phyloP scores from a whole-genome alignment of 345 rosid species.

The Populus tremula region DNA sequence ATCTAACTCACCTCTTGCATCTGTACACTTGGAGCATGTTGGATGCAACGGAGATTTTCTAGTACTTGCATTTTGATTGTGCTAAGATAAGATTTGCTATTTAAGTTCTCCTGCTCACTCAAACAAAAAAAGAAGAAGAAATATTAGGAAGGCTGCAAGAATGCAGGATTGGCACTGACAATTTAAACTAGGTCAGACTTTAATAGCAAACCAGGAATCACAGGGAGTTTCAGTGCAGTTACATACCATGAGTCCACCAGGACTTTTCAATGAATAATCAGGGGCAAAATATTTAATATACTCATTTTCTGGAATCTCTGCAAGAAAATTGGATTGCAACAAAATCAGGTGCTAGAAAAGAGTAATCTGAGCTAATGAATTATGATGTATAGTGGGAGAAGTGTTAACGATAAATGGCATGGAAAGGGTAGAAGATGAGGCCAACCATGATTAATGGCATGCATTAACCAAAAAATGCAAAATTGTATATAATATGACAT shows the following conservation, averaged over 20 bases:
- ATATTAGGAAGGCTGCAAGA: neutral
- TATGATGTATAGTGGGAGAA: no score
- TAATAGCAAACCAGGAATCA: neutral
- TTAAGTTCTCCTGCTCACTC: constrained; percentile 74
- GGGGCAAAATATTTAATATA: constrained; percentile 87
- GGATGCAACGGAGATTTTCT: constrained; percentile 84
- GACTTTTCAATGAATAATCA: constrained; percentile 76
- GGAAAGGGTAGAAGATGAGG: neutral
- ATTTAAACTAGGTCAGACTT: neutral
- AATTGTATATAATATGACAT: neutral
- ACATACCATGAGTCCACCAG: constrained; percentile 77
- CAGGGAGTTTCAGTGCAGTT: neutral
- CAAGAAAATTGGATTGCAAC: constrained; percentile 16
- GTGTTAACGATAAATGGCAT: neutral
- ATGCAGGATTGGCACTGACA: neutral
- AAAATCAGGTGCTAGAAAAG: neutral
- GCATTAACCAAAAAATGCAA: no score
- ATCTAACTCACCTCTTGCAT: constrained; percentile 80
- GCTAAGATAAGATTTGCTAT: constrained; percentile 81
- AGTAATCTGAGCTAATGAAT: neutral
- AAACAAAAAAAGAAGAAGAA: constrained; percentile 9
- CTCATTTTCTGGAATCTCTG: constrained; percentile 93
- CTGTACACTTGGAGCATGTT: constrained; percentile 93
- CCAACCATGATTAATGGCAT: neutral
- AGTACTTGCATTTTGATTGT: constrained; percentile 82